Evolutionary conservation across 2,329 filamentous ascomycete genomes (phyloP).

Genomic region (Myriosclerotinia scirpicola): DNA sequence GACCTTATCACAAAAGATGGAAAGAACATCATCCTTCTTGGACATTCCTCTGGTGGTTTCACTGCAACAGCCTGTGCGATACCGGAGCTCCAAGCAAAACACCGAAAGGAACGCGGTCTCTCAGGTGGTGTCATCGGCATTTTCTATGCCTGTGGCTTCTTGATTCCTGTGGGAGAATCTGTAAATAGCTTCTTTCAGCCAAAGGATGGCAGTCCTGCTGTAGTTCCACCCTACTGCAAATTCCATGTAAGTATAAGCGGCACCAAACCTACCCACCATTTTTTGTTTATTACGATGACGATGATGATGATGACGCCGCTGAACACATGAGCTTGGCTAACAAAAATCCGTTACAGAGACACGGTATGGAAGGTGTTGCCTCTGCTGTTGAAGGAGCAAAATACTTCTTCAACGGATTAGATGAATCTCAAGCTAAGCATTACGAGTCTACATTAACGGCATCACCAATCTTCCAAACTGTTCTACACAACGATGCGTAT

Average conservation of each 20-base stretch:
- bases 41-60: conserved; percentile 8
- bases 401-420: conserved; percentile 26
- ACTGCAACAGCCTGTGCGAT: not conserved
- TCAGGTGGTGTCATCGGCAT: not conserved
- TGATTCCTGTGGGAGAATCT: conserved; percentile 11
- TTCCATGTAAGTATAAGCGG: conserved; percentile 9
- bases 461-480: conserved; percentile 12
- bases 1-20: not conserved
- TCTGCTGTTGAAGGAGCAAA: conserved; percentile 20
- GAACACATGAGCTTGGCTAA: not conserved
- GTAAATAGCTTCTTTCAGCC: conserved; percentile 15
- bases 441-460: conserved; percentile 23
- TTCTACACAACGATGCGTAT: conserved; percentile 25
- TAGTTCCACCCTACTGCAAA: conserved; percentile 2
- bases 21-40: conserved; percentile 8
- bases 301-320: not conserved
- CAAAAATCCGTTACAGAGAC: not conserved
- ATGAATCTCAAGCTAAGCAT: conserved; percentile 7
- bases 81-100: not conserved
- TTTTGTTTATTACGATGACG: too few relatives aligned
- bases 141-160: conserved; percentile 8
- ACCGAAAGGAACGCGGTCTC: not conserved
- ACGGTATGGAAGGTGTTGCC: conserved; percentile 17
- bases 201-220: conserved; percentile 10
- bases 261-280: not conserved